Evolutionary conservation across 169 alveolate species (phyloP).

Genomic region (Theileria annulata): DNA sequence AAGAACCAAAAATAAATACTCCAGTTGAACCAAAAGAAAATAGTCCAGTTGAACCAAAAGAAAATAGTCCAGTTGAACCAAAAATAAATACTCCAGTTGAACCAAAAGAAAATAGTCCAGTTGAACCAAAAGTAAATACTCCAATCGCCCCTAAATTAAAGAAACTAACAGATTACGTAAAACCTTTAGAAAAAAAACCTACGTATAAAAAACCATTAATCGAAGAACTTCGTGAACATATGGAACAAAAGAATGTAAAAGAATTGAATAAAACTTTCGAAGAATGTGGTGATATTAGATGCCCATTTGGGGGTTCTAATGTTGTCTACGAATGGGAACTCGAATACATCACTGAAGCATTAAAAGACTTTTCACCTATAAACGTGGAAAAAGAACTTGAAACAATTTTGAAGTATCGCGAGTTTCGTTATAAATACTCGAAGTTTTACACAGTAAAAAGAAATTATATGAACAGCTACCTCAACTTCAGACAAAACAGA

Average conservation of each 20-base stretch:
- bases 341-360: not conserved
- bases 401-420: constrained; percentile 31
- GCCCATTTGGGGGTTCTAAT: not conserved
- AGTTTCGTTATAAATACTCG: constrained; percentile 23
- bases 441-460: constrained; percentile 25
- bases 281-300: not conserved
- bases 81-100: no score
- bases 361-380: not conserved
- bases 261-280: not conserved
- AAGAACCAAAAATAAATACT: no score
- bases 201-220: not conserved
- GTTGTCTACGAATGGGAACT: constrained; percentile 39
- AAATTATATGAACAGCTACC: constrained; percentile 36
- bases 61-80: no score
- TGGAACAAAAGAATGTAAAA: not conserved
- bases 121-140: no score
- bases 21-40: no score
- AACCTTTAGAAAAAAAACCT: not conserved
- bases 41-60: no score
- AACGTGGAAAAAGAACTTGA: constrained; percentile 40
- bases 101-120: no score
- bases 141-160: no score
- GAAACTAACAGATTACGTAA: no score
- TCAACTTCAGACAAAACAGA: constrained; percentile 28
- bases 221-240: not conserved